phyloP scores from a whole-genome alignment of 75 land plant species.

The Larix kaempferi region DNA sequence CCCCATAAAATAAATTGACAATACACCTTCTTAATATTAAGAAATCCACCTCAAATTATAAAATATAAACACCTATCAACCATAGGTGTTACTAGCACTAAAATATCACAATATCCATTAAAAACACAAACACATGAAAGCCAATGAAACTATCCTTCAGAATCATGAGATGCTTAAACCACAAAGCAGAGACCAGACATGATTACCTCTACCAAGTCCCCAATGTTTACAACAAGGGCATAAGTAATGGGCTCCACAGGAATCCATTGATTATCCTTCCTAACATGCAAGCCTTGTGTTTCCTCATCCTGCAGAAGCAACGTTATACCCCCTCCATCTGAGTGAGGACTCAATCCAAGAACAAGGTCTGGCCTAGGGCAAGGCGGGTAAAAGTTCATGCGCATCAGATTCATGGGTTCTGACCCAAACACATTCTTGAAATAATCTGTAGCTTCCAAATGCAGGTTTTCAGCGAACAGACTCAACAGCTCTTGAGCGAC shows the following conservation, averaged over 20 bases:
- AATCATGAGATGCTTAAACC: too few species aligned
- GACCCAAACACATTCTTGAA: not conserved
- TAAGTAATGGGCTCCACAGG: constrained; percentile 21
- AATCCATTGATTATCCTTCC: constrained; percentile 25
- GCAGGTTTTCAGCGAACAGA: not conserved
- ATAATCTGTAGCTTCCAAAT: not conserved
- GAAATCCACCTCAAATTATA: too few species aligned
- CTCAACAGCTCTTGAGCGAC: not conserved
- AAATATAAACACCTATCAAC: too few species aligned
- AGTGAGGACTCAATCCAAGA: constrained; percentile 55
- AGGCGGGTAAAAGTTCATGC: constrained; percentile 57
- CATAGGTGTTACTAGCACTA: too few species aligned
- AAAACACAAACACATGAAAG: too few species aligned
- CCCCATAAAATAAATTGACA: too few species aligned
- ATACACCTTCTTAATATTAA: too few species aligned
- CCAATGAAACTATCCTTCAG: too few species aligned
- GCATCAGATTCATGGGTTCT: constrained; percentile 28
- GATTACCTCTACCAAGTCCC: constrained; percentile 26
- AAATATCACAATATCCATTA: too few species aligned
- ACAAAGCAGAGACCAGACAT: too few species aligned
- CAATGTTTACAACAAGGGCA: constrained; percentile 27
- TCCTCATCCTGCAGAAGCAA: constrained; percentile 35
- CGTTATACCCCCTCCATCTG: constrained; percentile 46
- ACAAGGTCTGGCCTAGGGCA: constrained; percentile 60
- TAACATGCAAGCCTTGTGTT: constrained; percentile 14